A percentile compares a stretch with the other conserved stretches of the same genome.
Conservation (phyloP, 2,329 filamentous ascomycete genomes). For the Knufia petricola region DNA sequence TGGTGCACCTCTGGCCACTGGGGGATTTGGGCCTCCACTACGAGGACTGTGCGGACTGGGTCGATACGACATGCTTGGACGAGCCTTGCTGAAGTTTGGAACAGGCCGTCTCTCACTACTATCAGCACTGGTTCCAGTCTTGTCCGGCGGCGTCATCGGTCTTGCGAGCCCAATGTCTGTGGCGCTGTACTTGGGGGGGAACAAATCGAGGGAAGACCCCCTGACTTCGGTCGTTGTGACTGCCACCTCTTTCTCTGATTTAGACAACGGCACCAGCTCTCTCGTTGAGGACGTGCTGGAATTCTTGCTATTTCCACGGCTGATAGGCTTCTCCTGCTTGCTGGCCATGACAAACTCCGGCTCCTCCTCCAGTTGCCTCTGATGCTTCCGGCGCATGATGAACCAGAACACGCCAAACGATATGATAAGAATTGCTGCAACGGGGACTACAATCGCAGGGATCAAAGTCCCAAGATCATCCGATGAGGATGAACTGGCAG, state of each 20-base stretch:
- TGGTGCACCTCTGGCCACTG: not conserved
- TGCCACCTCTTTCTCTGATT: conserved; percentile 6
- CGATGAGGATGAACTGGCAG: conserved; percentile 27
- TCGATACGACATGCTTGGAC: conserved; percentile 12
- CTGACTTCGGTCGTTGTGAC: conserved; percentile 12
- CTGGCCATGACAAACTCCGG: conserved; percentile 22
- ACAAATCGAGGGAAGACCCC: conserved; percentile 10
- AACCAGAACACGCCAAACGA: conserved; percentile 22
- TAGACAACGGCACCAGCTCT: conserved; percentile 5
- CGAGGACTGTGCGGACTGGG: conserved; percentile 7
- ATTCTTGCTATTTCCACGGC: conserved; percentile 19
- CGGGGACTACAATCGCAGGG: conserved; percentile 21
- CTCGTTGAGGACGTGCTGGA: conserved; percentile 13
- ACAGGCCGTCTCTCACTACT: conserved; percentile 1
- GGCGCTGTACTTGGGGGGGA: conserved; percentile 17
- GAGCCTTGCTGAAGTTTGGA: conserved; percentile 17
- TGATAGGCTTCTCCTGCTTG: conserved; percentile 20
- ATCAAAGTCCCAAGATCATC: conserved; percentile 17
- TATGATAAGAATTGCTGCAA: conserved; percentile 17
- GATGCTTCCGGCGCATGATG: conserved; percentile 20
- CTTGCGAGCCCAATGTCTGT: conserved; percentile 17
- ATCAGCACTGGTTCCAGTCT: not conserved
- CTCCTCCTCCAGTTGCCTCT: conserved; percentile 17
- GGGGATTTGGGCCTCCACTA: conserved; percentile 6
- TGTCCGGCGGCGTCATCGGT: conserved; percentile 15